Evolutionary conservation across 2,329 filamentous ascomycete species (phyloP).

Genomic region (Penicillium glabrum): DNA sequence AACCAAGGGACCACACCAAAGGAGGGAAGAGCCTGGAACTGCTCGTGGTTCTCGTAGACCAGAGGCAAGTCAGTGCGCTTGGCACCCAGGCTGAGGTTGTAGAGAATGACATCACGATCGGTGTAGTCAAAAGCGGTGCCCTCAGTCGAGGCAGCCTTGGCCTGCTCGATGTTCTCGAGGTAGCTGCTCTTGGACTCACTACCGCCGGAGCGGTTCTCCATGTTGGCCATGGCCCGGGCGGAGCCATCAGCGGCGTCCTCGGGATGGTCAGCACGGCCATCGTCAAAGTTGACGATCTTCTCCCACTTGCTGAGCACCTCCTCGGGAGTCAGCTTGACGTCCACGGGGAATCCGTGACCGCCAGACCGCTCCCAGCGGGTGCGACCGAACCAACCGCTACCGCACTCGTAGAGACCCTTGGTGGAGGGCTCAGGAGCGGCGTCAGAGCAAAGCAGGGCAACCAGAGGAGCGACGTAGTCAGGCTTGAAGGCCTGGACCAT

Average conservation of each 20-base stretch:
- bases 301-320: conserved; percentile 74
- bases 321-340: conserved; percentile 81
- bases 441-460: conserved; percentile 83
- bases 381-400: conserved; percentile 86
- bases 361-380: conserved; percentile 94
- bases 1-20: conserved; percentile 96
- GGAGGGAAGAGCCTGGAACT: conserved; percentile 93
- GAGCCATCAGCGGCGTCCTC: conserved; percentile 73
- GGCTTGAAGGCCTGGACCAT: conserved; percentile 99
- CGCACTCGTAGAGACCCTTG: conserved; percentile 89
- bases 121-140: conserved; percentile 79
- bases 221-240: conserved; percentile 79
- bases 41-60: conserved; percentile 84
- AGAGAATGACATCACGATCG: conserved; percentile 87
- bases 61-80: conserved; percentile 85
- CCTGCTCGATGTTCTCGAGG: conserved; percentile 72
- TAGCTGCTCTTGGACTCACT: conserved; percentile 57
- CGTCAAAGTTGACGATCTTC: conserved; percentile 81
- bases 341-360: conserved; percentile 87
- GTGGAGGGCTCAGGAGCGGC: conserved; percentile 80
- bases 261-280: conserved; percentile 83
- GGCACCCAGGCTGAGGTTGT: conserved; percentile 91
- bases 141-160: conserved; percentile 68
- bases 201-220: conserved; percentile 69
- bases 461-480: conserved; percentile 92